Base-by-base conservation (phyloP, 75 land plant genomes). In the Gnetum montanum region DNA sequence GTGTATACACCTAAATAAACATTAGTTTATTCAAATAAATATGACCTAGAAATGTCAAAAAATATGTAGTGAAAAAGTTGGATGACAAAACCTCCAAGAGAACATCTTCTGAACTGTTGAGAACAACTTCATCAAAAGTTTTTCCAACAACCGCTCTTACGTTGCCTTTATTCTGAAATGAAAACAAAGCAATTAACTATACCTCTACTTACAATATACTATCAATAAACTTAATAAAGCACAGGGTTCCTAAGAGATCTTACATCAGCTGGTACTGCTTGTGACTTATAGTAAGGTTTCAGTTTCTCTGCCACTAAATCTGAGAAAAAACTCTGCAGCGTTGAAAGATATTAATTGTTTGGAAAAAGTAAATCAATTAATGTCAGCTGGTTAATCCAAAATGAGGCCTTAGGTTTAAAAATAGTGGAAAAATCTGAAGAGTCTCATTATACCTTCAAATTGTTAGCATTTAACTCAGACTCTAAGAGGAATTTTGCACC, bases 1-100 rank as follows among this genome's bases (percentile, higher is more conserved):
- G 96, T 44, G 87, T 70, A 27, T 77, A 71, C n/a, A 94, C 90
- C 98, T 92, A n/a, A n/a, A n/a, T n/a, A n/a, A n/a, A n/a, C n/a
- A n/a, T n/a, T n/a, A n/a, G n/a, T n/a, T n/a, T n/a, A n/a, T n/a
- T n/a, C 18, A 15, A 40, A 40, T 40, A 40, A 40, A 40, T 40
- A 40, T 10, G 43, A 40, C 43, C 43, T 10, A 40, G 43, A 40
- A 15, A 40, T 40, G 43, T 15, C 10, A 10, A 40, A 15, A 40
- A 10, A 40, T 10, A 40, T 10, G 12, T 10, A 40, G 43, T 40
- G 15, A 40, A 10, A 10, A n/a, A n/a, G n/a, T n/a, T n/a, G n/a
- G n/a, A n/a, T n/a, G 46, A 10, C 46, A 20, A 60, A 43, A 93
- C 98, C 84, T 94, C 84, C 22, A 94, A 54, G 54, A 94, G 69